These are phyloP conservation scores for Peterozyma toletana DNA, from an alignment of 805 yeast genomes.

Conservation along the genomic window DNA sequence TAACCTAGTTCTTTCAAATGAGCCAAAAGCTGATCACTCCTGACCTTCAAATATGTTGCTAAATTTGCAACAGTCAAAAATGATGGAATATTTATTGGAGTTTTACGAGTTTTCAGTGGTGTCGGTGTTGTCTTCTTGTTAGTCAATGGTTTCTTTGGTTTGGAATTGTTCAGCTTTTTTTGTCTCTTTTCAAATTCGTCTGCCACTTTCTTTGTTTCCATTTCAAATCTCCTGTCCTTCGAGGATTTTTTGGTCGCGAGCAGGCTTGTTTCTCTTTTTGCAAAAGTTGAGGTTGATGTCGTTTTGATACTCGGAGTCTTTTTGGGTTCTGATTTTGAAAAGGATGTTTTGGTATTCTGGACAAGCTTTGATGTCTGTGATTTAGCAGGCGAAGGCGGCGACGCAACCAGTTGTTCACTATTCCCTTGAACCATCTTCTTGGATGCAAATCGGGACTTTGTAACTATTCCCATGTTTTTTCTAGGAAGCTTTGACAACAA, in stretches of 20 bases:
- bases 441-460: no score
- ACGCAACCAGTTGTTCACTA: no score
- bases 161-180: not conserved
- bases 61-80: constrained; percentile 75
- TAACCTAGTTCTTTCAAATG: constrained; percentile 68
- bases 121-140: not conserved
- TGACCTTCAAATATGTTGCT: constrained; percentile 61
- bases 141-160: not conserved
- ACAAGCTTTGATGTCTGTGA: no score
- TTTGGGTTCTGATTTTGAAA: not conserved
- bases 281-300: not conserved
- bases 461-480: no score
- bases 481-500: no score
- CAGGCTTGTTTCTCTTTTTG: not conserved
- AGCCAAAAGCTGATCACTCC: constrained; percentile 50
- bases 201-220: constrained; percentile 1
- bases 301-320: not conserved
- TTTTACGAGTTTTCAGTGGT: not conserved
- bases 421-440: no score
- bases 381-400: no score
- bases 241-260: no score
- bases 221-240: no score
- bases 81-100: constrained; percentile 48
- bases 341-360: not conserved
- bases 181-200: constrained; percentile 3